A percentile compares a stretch with the other conserved stretches of the same genome.
Conservation (phyloP, 2,329 filamentous ascomycete genomes). For the Kalmusia sp. region DNA sequence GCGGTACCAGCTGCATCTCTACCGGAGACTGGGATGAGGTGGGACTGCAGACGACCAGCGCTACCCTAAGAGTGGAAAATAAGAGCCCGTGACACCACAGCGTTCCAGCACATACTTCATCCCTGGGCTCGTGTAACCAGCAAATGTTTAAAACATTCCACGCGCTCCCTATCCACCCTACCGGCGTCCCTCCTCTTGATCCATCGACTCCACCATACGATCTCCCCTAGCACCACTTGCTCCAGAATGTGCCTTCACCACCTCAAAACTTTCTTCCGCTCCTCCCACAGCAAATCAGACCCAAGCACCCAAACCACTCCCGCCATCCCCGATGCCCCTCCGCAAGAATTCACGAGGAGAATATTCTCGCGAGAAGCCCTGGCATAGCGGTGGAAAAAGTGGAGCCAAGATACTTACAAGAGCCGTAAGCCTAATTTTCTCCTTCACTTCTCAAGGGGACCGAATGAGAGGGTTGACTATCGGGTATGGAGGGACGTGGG, state of each 20-base stretch:
- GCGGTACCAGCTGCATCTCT: slow-evolving; percentile 92
- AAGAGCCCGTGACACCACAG: background rate
- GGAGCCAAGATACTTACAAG: background rate
- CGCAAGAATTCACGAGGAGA: slow-evolving; percentile 5
- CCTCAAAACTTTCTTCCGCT: background rate
- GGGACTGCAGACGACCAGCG: background rate
- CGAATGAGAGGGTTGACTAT: background rate
- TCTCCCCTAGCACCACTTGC: too few species aligned
- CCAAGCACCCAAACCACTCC: background rate
- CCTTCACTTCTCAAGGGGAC: background rate
- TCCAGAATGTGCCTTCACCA: too few species aligned
- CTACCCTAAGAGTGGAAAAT: background rate
- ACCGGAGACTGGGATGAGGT: slow-evolving; percentile 47
- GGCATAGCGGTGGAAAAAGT: slow-evolving; percentile 7
- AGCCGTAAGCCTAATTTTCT: slow-evolving; percentile 2
- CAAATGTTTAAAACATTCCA: too few species aligned
- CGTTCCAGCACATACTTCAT: too few species aligned
- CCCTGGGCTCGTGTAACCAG: too few species aligned
- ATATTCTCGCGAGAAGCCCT: slow-evolving; percentile 15
- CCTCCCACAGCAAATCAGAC: background rate
- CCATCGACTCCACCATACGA: too few species aligned
- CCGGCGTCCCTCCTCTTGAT: too few species aligned
- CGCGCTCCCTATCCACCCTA: too few species aligned
- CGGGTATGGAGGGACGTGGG: slow-evolving; percentile 6
- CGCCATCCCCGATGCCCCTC: slow-evolving; percentile 13